Conservation (phyloP, 2,329 filamentous ascomycete genomes). For the Monosporascus sp. region DNA sequence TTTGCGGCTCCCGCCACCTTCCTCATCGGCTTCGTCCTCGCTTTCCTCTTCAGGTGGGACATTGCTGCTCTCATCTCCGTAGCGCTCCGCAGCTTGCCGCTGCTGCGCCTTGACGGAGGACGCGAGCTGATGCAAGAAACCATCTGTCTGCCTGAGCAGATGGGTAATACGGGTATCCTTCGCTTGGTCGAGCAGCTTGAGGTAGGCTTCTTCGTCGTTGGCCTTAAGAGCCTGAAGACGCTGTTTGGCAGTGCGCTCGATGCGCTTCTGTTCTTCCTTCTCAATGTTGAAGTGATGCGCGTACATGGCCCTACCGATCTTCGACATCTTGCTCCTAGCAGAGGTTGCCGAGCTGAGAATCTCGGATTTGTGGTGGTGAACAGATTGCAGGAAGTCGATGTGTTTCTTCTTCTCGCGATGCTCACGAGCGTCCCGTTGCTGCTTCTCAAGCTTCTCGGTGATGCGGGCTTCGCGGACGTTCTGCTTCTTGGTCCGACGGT, state of each 20-base stretch:
- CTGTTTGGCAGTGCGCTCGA: constrained; percentile 96
- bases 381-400: constrained; percentile 81
- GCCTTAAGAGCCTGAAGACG: constrained; percentile 98
- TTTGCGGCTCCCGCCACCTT: constrained; percentile 65
- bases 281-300: constrained; percentile 92
- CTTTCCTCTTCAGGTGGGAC: constrained; percentile 57
- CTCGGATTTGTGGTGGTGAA: constrained; percentile 76
- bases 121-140: constrained; percentile 92
- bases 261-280: constrained; percentile 97
- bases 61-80: constrained; percentile 57
- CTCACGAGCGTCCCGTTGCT: constrained; percentile 93
- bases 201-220: constrained; percentile 98
- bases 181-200: constrained; percentile 95
- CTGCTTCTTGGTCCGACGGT: constrained; percentile 96
- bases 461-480: constrained; percentile 91
- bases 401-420: constrained; percentile 98
- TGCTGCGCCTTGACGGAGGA: constrained; percentile 93
- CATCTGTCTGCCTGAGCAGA: constrained; percentile 91
- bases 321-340: constrained; percentile 72
- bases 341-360: constrained; percentile 62
- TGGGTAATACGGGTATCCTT: constrained; percentile 99
- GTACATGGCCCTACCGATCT: constrained; percentile 85
- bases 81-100: constrained; percentile 72
- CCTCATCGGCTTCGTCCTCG: constrained; percentile 63
- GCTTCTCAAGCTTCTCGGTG: constrained; percentile 98